Conservation (phyloP, 2,329 filamentous ascomycete species). For the Alternaria triticimaculans region DNA sequence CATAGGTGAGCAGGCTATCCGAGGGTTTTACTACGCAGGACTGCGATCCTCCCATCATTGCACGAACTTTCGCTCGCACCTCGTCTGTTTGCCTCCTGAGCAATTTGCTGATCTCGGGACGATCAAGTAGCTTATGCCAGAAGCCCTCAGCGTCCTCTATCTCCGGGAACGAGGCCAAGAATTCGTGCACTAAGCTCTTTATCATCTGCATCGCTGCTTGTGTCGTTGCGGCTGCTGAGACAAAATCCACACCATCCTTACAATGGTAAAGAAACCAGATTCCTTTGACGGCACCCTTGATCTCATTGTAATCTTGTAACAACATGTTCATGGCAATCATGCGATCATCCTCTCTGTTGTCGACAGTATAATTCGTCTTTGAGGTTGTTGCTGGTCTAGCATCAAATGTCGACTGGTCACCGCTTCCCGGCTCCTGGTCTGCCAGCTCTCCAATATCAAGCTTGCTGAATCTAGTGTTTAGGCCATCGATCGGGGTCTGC, state of each 20-base stretch:
- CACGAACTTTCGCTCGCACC: no score
- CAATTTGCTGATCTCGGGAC: no score
- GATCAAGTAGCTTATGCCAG: background rate
- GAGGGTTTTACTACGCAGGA: no score
- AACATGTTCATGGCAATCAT: background rate
- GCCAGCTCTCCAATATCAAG: background rate
- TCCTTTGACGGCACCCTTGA: background rate
- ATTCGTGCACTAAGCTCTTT: background rate
- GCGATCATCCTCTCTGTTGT: fast-evolving
- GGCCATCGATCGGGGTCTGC: background rate
- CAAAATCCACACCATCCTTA: no score
- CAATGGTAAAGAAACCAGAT: background rate
- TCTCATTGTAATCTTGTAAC: background rate
- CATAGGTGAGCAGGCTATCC: no score
- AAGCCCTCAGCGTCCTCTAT: background rate
- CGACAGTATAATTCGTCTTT: background rate
- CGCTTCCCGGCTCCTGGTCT: background rate
- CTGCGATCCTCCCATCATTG: no score
- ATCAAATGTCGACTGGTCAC: background rate
- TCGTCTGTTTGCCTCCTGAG: no score
- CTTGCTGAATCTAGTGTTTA: background rate
- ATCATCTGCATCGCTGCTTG: background rate
- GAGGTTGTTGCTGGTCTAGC: background rate
- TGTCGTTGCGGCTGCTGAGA: background rate
- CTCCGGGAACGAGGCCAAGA: background rate